Base-by-base conservation (phyloP, 805 yeast species). In the Starmerella cellae region DNA sequence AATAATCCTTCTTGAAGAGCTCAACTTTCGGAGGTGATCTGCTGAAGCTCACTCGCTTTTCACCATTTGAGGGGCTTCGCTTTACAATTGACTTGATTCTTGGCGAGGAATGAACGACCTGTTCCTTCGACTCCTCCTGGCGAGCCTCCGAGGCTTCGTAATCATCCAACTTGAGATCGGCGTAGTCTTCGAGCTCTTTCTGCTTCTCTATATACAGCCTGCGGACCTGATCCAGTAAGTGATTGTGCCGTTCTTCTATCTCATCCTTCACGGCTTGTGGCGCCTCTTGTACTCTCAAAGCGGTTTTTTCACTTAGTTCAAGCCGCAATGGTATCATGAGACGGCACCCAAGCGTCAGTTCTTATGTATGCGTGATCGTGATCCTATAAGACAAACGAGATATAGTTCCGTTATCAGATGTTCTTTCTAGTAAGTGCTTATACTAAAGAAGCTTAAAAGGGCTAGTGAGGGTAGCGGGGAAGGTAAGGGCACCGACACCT, bases 11-110 rank as follows among this genome's bases (percentile, higher is more conserved):
- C 26, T 30, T 26, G 26, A 36, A 21, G n/a, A 34, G 31, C 38
- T 39, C 46, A 11, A 39, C 39, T 3, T 29, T 40, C 6, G 52
- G 54, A 16, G 57, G 57, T 31, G 47, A 44, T 13, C 32, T 35
- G 35, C 49, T 43, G 41, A 53, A 53, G 27, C 50, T 44, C 14
- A 53, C 55, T 21, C 50, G 51, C 40, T 53, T 53, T 27, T 45
- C 53, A 20, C 39, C 18, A 16, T 31, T 20, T 17, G 53, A 51
- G 21, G 56, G 50, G 26, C 47, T 43, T 10, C 52, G 50, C 35
- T 53, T 53, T 23, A 53, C 53, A 18, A 48, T 45, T 3, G 53
- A 46, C 28, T 53, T 53, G 30, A 50, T 45, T 10, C 31, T 9
- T n/a, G 16, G 9, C 4, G 26, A 20, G 13, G 22, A 9, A 6